Percentiles rank a stretch among this genome's conserved stretches.
Conservation (phyloP, 345 rosid species). For the Bruguiera parviflora region DNA sequence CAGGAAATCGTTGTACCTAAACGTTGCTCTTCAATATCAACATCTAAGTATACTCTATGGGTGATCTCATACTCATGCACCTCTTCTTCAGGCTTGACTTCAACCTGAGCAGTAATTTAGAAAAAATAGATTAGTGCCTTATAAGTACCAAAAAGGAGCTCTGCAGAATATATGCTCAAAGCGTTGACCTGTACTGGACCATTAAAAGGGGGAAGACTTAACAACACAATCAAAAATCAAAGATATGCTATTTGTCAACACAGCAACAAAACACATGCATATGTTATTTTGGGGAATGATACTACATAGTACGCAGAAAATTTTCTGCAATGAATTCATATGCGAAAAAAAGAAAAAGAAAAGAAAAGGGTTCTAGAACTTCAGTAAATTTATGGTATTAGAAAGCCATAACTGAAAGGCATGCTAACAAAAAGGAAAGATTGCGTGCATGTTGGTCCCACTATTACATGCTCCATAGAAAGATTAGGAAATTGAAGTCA, state of each 20-base stretch:
- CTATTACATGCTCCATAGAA: too few relatives aligned
- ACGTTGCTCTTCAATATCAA: conserved; percentile 87
- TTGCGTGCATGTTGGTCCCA: too few relatives aligned
- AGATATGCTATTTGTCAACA: not conserved
- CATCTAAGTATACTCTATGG: conserved; percentile 86
- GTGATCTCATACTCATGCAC: conserved; percentile 73
- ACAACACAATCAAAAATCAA: conserved; percentile 3
- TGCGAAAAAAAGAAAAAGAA: too few relatives aligned
- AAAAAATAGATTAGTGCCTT: conserved; percentile 3
- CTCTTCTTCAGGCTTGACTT: conserved; percentile 47
- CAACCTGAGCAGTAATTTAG: conserved; percentile 44
- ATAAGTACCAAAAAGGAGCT: not conserved
- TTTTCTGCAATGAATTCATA: not conserved
- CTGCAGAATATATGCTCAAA: not conserved
- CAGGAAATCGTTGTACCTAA: conserved; percentile 42
- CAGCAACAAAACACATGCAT: not conserved
- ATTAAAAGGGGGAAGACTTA: not conserved
- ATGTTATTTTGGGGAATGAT: not conserved
- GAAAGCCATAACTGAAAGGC: too few relatives aligned
- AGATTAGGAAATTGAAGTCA: too few relatives aligned
- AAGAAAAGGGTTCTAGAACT: too few relatives aligned
- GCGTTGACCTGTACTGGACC: not conserved
- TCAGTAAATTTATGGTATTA: too few relatives aligned
- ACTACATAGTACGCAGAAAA: not conserved
- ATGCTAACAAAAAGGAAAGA: too few relatives aligned